Evolutionary conservation across 2,329 filamentous ascomycete genomes (phyloP).

Genomic region (Dactylellina cionopaga): DNA sequence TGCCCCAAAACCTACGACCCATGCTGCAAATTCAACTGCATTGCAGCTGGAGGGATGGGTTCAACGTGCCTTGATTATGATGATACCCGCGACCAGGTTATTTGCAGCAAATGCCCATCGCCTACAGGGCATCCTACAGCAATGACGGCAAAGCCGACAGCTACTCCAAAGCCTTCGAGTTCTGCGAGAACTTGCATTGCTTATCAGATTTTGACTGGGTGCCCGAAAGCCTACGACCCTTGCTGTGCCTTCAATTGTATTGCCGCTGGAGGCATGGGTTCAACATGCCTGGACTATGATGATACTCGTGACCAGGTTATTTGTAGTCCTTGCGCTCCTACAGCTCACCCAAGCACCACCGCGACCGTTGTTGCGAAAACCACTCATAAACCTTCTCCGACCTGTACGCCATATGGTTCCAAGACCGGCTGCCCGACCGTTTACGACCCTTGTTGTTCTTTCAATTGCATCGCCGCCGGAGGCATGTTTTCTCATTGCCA

Average conservation of each 20-base stretch:
- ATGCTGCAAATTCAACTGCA: constrained; percentile 36
- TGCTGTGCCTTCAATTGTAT: constrained; percentile 26
- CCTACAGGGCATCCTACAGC: neutral
- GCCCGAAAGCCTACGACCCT: constrained; percentile 27
- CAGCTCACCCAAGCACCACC: neutral
- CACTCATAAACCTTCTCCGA: neutral
- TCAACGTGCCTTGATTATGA: constrained; percentile 14
- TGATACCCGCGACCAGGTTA: constrained; percentile 25
- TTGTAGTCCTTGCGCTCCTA: constrained; percentile 15
- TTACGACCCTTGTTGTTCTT: no score
- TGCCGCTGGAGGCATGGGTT: constrained; percentile 8
- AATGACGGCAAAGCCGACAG: neutral
- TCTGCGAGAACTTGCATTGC: constrained; percentile 17
- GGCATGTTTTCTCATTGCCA: no score
- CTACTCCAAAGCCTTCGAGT: neutral
- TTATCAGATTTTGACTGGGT: constrained; percentile 5
- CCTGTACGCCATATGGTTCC: neutral
- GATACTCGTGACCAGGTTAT: constrained; percentile 28
- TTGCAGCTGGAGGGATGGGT: constrained; percentile 14
- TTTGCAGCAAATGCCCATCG: constrained; percentile 20
- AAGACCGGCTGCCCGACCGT: no score
- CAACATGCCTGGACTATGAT: constrained; percentile 34
- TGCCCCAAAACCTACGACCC: constrained; percentile 25
- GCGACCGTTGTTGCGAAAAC: neutral
- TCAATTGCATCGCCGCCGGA: no score